Conservation (phyloP, 78 protist genomes). For the Cyanophora paradoxa region DNA sequence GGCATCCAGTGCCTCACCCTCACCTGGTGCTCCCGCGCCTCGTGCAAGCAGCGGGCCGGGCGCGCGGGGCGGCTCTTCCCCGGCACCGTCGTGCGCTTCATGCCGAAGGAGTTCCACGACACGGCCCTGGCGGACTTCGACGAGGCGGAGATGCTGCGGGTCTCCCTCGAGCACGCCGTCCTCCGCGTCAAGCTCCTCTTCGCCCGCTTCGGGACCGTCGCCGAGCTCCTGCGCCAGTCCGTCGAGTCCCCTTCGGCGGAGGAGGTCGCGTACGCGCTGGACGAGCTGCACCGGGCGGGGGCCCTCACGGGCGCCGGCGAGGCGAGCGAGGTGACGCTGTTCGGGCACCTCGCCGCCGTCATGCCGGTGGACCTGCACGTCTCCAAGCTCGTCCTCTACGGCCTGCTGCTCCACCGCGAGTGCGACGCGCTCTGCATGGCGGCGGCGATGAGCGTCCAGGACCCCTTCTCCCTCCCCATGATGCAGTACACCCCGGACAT, state of each 20-base stretch:
- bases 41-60: slow-evolving; percentile 10
- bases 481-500: too few species aligned
- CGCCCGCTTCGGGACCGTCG: background rate
- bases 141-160: slow-evolving; percentile 15
- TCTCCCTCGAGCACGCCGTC: slow-evolving; percentile 14
- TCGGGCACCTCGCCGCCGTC: slow-evolving; percentile 11
- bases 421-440: slow-evolving; percentile 13
- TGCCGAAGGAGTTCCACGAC: background rate
- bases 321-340: background rate
- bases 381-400: slow-evolving; percentile 5
- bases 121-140: slow-evolving; percentile 2
- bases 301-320: slow-evolving; percentile 4
- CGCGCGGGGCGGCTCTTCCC: slow-evolving; percentile 14
- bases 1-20: background rate
- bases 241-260: background rate
- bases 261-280: background rate
- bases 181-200: slow-evolving; percentile 5
- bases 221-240: slow-evolving; percentile 1
- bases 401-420: background rate
- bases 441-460: slow-evolving; percentile 1
- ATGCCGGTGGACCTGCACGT: slow-evolving; percentile 17
- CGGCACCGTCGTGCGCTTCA: slow-evolving; percentile 4
- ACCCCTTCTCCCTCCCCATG: slow-evolving; percentile 7
- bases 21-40: slow-evolving; percentile 9
- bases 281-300: slow-evolving; percentile 1